phyloP scores from a whole-genome alignment of 2,329 filamentous ascomycete species.

The Basipetospora chlamydospora region DNA sequence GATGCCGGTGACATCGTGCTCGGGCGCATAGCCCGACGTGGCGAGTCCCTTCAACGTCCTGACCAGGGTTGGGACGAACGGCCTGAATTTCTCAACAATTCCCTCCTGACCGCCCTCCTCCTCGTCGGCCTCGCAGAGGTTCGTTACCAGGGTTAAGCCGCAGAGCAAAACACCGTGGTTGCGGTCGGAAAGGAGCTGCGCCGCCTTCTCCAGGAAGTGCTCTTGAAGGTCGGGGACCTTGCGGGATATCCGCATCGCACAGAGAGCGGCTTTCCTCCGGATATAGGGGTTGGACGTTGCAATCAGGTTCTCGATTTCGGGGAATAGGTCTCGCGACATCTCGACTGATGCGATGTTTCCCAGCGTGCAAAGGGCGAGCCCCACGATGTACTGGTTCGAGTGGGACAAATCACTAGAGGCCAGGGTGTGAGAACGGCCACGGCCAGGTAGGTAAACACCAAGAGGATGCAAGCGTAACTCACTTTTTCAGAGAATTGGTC shows the following conservation, averaged over 20 bases:
- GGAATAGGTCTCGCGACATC: slow-evolving; percentile 94
- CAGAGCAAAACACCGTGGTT: slow-evolving; percentile 94
- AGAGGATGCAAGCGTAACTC: slow-evolving; percentile 15
- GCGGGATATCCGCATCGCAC: slow-evolving; percentile 95
- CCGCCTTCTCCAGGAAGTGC: slow-evolving; percentile 90
- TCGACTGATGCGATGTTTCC: slow-evolving; percentile 97
- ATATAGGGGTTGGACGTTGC: slow-evolving; percentile 97
- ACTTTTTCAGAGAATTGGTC: slow-evolving; percentile 97
- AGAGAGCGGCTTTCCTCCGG: slow-evolving; percentile 89
- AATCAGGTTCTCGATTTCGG: slow-evolving; percentile 84
- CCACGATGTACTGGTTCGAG: slow-evolving; percentile 96
- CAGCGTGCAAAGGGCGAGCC: slow-evolving; percentile 85
- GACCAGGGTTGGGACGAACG: slow-evolving; percentile 71
- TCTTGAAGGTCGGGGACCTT: slow-evolving; percentile 97
- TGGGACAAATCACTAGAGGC: slow-evolving; percentile 72
- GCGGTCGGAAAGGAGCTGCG: slow-evolving; percentile 72
- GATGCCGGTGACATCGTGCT: slow-evolving; percentile 96
- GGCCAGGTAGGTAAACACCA: neutral
- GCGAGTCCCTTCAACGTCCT: slow-evolving; percentile 84
- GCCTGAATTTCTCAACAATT: slow-evolving; percentile 80
- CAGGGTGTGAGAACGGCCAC: neutral
- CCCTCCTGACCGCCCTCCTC: slow-evolving; percentile 81
- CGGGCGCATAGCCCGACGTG: slow-evolving; percentile 89
- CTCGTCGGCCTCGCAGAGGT: slow-evolving; percentile 89
- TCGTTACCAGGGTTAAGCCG: slow-evolving; percentile 78